A percentile compares a stretch with the other conserved stretches of the same genome.
Evolutionary conservation across 2,329 filamentous ascomycete genomes (phyloP).

Genomic region (Aspergillus aculeatinus): DNA sequence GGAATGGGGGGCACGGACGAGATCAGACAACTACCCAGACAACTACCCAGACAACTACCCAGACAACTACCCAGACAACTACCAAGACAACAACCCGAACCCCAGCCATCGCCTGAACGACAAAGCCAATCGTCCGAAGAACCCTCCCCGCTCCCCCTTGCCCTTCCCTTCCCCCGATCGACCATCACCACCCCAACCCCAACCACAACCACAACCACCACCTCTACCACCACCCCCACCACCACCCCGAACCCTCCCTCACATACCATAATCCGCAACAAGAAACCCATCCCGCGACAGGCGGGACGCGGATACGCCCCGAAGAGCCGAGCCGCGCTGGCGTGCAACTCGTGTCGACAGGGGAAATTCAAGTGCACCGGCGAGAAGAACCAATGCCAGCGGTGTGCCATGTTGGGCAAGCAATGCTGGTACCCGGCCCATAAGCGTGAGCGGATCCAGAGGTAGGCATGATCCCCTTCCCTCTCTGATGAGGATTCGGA

Average conservation of each 20-base stretch:
- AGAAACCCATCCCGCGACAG: neutral
- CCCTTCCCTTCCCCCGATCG: no score
- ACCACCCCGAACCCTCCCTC: neutral
- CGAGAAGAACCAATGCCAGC: neutral
- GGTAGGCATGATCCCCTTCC: neutral
- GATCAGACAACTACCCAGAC: no score
- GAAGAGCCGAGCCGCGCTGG: neutral
- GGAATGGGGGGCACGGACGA: neutral
- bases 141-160: no score
- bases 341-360: neutral
- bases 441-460: neutral
- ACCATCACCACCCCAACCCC: no score
- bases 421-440: neutral
- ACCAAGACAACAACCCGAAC: neutral
- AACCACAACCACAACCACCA: no score
- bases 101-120: neutral
- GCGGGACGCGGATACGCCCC: neutral
- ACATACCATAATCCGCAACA: neutral
- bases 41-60: no score
- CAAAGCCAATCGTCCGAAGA: neutral
- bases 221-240: neutral
- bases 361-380: neutral
- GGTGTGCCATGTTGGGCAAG: neutral
- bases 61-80: neutral
- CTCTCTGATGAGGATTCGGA: no score